phyloP scores from a whole-genome alignment of 352 stramenopile genomes.

The Phytopythium oedochilum region DNA sequence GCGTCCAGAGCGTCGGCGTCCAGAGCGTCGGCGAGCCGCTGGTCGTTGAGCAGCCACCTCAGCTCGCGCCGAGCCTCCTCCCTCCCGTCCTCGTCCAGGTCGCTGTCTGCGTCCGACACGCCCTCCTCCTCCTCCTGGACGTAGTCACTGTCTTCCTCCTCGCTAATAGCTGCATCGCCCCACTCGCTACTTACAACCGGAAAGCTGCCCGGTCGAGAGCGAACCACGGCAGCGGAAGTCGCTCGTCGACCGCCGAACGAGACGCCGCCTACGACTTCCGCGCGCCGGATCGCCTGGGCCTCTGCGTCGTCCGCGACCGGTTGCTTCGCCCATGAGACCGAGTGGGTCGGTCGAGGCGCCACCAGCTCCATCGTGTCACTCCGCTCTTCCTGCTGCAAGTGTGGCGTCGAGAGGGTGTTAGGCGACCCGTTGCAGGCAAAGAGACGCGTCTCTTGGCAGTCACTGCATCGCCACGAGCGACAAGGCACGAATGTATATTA shows the following conservation, averaged over 20 bases:
- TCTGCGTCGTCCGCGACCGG: not conserved
- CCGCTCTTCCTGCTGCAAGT: too few species aligned
- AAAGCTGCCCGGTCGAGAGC: too few species aligned
- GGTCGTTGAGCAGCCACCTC: not conserved
- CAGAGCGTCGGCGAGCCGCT: not conserved
- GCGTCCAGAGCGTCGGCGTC: too few species aligned
- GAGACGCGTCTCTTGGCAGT: too few species aligned
- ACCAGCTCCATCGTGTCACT: not conserved
- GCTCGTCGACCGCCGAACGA: not conserved
- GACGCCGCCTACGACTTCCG: not conserved
- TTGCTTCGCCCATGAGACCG: not conserved
- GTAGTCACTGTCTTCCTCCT: not conserved
- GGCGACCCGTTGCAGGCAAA: too few species aligned
- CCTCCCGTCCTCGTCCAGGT: not conserved
- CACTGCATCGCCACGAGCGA: not conserved
- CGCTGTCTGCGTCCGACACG: not conserved
- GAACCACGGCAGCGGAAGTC: not conserved
- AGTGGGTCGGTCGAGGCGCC: not conserved
- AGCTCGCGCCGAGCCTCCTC: not conserved
- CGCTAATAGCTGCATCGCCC: not conserved
- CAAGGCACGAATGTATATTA: too few species aligned
- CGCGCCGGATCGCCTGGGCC: not conserved
- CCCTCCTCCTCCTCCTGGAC: not conserved
- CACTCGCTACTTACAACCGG: not conserved
- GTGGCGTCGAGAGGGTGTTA: too few species aligned